Base-by-base conservation (phyloP, 2,329 filamentous ascomycete species). In the Purpureocillium lavendulum region DNA sequence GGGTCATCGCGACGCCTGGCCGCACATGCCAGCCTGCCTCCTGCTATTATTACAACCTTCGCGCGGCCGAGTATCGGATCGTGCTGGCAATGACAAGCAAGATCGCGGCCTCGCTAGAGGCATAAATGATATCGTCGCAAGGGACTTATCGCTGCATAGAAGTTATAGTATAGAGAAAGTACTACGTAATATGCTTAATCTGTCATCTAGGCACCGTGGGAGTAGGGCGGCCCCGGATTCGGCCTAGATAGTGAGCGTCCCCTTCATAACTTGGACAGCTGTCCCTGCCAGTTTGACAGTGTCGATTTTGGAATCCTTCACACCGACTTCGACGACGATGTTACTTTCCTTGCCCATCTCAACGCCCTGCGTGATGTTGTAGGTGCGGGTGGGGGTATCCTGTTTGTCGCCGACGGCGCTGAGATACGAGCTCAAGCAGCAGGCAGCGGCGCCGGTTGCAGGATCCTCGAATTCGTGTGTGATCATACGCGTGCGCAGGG, bases 261-360 rank as follows among this genome's bases (percentile, higher is more conserved):
- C 61, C 30, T 50, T 49, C 60, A 62, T 62, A 17, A 63, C 53
- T 41, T 56, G 51, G 10, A 52, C 51, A 21, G 61, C 61, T 8
- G 59, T 53, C 9, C 61, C 61, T 8, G 55, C 55, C 35, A 64
- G 50, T 30, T 51, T 52, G 24, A 63, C 56, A 8, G 44, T 44
- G 30, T 54, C 47, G 31, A 64, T 53, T 30, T 51, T 44, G 16
- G 50, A 48, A 40, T 52, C 55, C 35, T 57, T 56, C 30, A 57
- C 38, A 29, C 42, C 46, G n/a, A 72, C 62, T 40, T 71, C 63
- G 29, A 76, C 66, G 30, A 56, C 50, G 35, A 77, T 75, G 36
- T 69, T 60, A 49, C 73, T 77, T 55, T 61, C 61, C 46, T 77
- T 60, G 6, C 77, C 79, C 73, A 84, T 82, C 59, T 84, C 80